Conservation (phyloP, 129 eudicot species). For the Flaveria ramosissima region DNA sequence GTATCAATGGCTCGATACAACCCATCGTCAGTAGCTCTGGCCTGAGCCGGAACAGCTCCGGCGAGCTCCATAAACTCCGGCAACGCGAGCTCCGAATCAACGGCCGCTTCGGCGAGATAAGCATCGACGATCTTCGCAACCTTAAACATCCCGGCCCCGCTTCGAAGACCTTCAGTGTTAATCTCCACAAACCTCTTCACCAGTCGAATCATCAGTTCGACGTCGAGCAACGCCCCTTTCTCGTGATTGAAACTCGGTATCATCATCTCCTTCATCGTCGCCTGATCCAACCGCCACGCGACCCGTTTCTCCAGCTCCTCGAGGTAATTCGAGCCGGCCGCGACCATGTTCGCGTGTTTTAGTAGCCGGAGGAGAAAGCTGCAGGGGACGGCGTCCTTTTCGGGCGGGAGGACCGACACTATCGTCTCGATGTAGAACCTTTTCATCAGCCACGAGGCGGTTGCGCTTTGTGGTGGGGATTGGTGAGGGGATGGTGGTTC, state of each 20-base stretch:
- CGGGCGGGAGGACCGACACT: constrained; percentile 67
- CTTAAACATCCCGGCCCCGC: constrained; percentile 61
- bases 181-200: constrained; percentile 55
- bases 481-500: constrained; percentile 23
- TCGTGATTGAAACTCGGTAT: constrained; percentile 80
- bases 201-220: constrained; percentile 54
- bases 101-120: constrained; percentile 85
- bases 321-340: constrained; percentile 39
- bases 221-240: constrained; percentile 58
- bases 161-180: constrained; percentile 46
- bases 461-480: constrained; percentile 40
- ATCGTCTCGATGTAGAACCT: constrained; percentile 59
- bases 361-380: constrained; percentile 69
- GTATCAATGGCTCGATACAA: constrained; percentile 90
- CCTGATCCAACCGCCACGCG: constrained; percentile 76
- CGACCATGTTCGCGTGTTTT: constrained; percentile 54
- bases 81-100: constrained; percentile 51
- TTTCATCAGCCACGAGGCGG: constrained; percentile 63
- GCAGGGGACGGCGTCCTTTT: constrained; percentile 67
- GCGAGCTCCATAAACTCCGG: constrained; percentile 71
- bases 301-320: constrained; percentile 58
- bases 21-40: constrained; percentile 70
- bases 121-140: constrained; percentile 74
- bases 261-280: constrained; percentile 64
- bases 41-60: constrained; percentile 61